Evolutionary conservation across 495 filamentous ascomycete species (phyloP), one percentile per base, ranked within the genome.

Genomic region (Chaetomium fimeti): DNA sequence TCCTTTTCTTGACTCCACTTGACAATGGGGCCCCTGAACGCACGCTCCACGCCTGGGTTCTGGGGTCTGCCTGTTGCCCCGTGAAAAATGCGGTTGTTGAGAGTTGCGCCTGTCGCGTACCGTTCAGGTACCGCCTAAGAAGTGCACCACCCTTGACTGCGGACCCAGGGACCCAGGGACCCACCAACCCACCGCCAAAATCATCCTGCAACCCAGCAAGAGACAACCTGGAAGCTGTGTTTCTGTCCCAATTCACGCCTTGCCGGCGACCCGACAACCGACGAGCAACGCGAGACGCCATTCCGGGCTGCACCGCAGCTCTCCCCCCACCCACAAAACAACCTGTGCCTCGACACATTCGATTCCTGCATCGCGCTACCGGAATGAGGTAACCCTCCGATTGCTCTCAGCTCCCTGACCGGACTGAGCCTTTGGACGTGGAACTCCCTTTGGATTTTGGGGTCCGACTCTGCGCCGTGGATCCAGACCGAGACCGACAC

Each of bases 361-460:
- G 66, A 68, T 60, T 55, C 32, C 25, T 66, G 48, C 65, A 54
- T 54, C 70, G 68, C 65, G 52, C 68, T 59, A 49, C 49, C 78
- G 80, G 77, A 80, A 83, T 83, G 80, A 74, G 79, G 80, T 83
- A 83, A 76, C 75, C 74, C 68, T 64, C 65, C 75, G 72, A 74
- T 69, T 75, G 74, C 66, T 72, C 79, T 83, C 80, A 81, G 80
- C 75, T 81, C 80, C 80, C 72, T 80, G 69, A 75, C 77, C 72
- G 80, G 80, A 82, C 80, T 82, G 80, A 79, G 80, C 71, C 64
- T 20, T 36, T 64, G 47, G 65, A 60, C 65, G 61, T 61, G 57
- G 40, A 43, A 15, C 40, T 43, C 40, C 27, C 29, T 60, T 58
- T 58, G 53, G 58, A 38, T 45, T 54, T 25, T 60, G 55, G 58